Percentiles rank a stretch among this genome's conserved stretches.
These are phyloP conservation scores for Podospora tetraspora DNA, from an alignment of 495 filamentous ascomycete genomes.

Conservation along the genomic window DNA sequence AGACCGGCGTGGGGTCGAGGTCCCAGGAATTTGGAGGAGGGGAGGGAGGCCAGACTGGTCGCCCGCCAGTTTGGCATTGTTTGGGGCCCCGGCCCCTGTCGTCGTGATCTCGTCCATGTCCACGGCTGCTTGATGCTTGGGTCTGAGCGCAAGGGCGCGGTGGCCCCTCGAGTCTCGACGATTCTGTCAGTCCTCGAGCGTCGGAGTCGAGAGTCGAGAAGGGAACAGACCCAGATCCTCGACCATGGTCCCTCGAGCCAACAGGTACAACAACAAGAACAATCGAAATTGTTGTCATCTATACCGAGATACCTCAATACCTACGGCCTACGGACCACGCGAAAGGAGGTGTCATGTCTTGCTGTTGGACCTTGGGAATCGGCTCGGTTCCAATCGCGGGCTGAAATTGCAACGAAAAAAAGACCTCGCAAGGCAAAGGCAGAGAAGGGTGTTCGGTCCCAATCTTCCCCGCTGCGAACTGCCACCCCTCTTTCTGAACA, in stretches of 20 bases:
- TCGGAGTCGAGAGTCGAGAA: neutral
- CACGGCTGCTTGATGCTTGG: neutral
- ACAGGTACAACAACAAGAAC: too few species aligned
- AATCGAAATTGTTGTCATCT: too few species aligned
- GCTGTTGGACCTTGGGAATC: neutral
- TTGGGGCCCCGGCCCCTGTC: neutral
- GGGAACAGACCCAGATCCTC: too few species aligned
- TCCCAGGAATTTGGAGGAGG: too few species aligned
- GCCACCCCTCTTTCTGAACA: neutral
- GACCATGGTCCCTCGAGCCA: too few species aligned
- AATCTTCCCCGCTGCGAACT: neutral
- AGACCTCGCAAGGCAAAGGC: neutral
- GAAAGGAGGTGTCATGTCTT: neutral
- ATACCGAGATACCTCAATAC: too few species aligned
- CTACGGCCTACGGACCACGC: too few species aligned
- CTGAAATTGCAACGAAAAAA: neutral
- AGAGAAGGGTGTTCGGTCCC: neutral
- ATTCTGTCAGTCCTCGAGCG: neutral
- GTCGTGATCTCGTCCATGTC: too few species aligned
- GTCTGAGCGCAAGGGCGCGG: neutral
- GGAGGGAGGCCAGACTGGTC: too few species aligned
- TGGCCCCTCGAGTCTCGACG: neutral
- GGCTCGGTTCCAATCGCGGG: neutral
- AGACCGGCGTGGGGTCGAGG: neutral
- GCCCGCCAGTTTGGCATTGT: neutral